Conservation (phyloP, 768 basidiomycete genomes). For the Neoboletus brunneissimus region DNA sequence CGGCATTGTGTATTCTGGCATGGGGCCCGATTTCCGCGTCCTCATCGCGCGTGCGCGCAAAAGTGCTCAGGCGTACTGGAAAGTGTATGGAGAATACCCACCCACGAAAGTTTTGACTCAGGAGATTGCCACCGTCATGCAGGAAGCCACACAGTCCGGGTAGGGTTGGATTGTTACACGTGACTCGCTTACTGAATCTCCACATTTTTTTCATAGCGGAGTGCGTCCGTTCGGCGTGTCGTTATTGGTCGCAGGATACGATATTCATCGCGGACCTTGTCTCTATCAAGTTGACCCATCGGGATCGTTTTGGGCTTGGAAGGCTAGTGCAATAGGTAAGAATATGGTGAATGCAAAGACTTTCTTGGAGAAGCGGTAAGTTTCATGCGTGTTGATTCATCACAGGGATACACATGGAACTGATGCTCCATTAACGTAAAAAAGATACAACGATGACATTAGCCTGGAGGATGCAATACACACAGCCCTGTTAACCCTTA, state of each 20-base stretch:
- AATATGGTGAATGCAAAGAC: conserved; percentile 99
- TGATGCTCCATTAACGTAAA: conserved; percentile 36
- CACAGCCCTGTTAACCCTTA: conserved; percentile 94
- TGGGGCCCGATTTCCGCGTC: conserved; percentile 98
- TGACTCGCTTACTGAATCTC: conserved; percentile 28
- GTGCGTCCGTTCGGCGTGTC: conserved; percentile 99
- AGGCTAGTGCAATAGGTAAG: conserved; percentile 99
- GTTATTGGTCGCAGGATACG: conserved; percentile 95
- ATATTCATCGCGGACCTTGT: conserved; percentile 89
- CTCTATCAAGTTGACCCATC: conserved; percentile 99
- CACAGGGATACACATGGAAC: conserved; percentile 15
- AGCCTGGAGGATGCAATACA: conserved; percentile 98
- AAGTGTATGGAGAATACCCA: conserved; percentile 97
- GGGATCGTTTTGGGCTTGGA: conserved; percentile 99
- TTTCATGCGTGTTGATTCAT: conserved; percentile 26
- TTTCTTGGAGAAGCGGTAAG: conserved; percentile 96
- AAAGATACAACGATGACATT: conserved; percentile 97
- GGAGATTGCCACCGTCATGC: conserved; percentile 98
- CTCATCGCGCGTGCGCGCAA: conserved; percentile 93
- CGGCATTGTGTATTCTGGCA: conserved; percentile 98
- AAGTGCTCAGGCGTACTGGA: conserved; percentile 99
- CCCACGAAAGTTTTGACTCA: conserved; percentile 94
- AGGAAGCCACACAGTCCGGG: conserved; percentile 99
- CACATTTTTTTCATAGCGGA: conserved; percentile 62
- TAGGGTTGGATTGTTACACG: conserved; percentile 40